Conservation (phyloP, 176 grass and related monocot species). For the Zea luxurians region DNA sequence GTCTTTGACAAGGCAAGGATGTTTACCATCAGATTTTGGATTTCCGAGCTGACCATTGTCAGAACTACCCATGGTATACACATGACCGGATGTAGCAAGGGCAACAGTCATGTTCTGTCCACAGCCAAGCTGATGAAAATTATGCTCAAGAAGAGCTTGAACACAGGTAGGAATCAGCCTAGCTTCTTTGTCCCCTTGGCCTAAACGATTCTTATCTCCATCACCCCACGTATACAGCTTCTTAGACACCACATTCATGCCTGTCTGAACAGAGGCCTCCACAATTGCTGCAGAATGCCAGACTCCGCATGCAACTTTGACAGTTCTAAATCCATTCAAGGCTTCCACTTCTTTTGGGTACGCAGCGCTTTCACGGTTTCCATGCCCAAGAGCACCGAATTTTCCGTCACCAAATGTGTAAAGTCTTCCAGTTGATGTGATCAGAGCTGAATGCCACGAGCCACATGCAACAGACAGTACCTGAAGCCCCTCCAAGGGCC, state of each 20-base stretch:
- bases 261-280: conserved; percentile 51
- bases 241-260: conserved; percentile 51
- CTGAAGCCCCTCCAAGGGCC: conserved; percentile 71
- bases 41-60: conserved; percentile 83
- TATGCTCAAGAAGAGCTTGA: conserved; percentile 69
- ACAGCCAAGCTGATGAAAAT: conserved; percentile 89
- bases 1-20: conserved; percentile 70
- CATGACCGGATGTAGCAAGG: conserved; percentile 79
- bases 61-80: conserved; percentile 88
- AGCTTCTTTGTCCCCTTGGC: conserved; percentile 81
- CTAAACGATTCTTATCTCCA: conserved; percentile 77
- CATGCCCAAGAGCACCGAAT: conserved; percentile 88
- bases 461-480: conserved; percentile 79
- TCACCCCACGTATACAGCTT: conserved; percentile 95
- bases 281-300: conserved; percentile 96
- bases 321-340: conserved; percentile 52
- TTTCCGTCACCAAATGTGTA: conserved; percentile 88
- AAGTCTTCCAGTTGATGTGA: conserved; percentile 68
- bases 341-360: conserved; percentile 78
- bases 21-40: conserved; percentile 67
- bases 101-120: conserved; percentile 79
- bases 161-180: conserved; percentile 68
- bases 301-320: conserved; percentile 79
- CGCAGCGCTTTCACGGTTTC: conserved; percentile 59
- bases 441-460: conserved; percentile 84